Conservation (phyloP, 179 eudicot species). For the Pouteria campechiana region DNA sequence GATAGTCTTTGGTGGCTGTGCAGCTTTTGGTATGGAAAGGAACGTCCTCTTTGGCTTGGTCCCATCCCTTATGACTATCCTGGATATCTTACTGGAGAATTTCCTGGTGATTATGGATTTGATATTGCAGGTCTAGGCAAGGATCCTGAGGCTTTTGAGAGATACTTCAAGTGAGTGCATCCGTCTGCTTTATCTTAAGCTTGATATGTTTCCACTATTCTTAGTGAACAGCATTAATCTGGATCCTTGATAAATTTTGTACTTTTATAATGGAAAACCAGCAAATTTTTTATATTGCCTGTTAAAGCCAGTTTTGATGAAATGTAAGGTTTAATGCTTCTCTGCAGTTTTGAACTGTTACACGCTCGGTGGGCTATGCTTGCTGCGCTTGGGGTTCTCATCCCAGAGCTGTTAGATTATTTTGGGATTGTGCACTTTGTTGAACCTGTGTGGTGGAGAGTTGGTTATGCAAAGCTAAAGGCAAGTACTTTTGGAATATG, state of each 20-base stretch:
- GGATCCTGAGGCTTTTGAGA: conserved; percentile 65
- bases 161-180: conserved; percentile 61
- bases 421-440: conserved; percentile 70
- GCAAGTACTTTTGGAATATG: no score
- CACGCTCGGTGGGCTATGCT: conserved; percentile 99
- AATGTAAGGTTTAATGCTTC: not conserved
- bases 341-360: conserved; percentile 80
- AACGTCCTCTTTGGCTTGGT: conserved; percentile 98
- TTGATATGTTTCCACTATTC: no score
- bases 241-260: no score
- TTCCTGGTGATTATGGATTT: conserved; percentile 98
- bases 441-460: conserved; percentile 99
- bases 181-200: no score
- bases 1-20: not conserved
- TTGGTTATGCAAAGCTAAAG: conserved; percentile 94
- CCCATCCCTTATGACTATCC: conserved; percentile 85
- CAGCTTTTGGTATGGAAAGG: conserved; percentile 87
- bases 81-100: conserved; percentile 62
- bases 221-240: no score
- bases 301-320: no score
- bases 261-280: no score
- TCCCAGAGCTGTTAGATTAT: conserved; percentile 71
- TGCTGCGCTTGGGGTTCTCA: conserved; percentile 88
- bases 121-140: conserved; percentile 75
- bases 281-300: no score